Evolutionary conservation across 177 flowering plant genomes (phyloP).

Genomic region (Telopea speciosissima): DNA sequence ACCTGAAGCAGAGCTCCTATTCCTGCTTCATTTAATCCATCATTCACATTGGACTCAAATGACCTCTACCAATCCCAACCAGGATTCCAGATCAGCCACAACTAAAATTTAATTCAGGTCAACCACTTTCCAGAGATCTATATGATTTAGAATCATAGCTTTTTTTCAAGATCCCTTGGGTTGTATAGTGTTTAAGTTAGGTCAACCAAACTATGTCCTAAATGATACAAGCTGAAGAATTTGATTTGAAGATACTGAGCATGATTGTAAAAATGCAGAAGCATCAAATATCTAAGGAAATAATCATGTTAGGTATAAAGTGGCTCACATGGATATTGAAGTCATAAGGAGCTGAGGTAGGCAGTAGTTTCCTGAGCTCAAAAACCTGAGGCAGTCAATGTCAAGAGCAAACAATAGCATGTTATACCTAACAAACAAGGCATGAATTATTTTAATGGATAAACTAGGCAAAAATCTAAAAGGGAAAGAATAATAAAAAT

Average conservation of each 20-base stretch:
- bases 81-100: no score
- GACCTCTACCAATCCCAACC: no score
- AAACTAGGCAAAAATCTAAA: neutral
- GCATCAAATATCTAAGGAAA: neutral
- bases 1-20: no score
- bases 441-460: no score
- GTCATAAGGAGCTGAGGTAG: constrained; percentile 64
- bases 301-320: neutral
- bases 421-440: no score
- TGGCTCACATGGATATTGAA: constrained; percentile 88
- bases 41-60: no score
- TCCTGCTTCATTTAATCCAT: no score
- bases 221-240: neutral
- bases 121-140: no score
- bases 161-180: no score
- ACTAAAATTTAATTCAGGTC: no score
- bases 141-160: no score
- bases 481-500: neutral
- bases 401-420: neutral
- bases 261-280: neutral
- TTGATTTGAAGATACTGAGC: neutral
- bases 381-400: constrained; percentile 45
- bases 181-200: no score
- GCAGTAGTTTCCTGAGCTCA: constrained; percentile 88
- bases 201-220: neutral